These are phyloP conservation scores for Pseudogymnoascus sp. DNA, from an alignment of 2,329 filamentous ascomycete species.

Conservation along the genomic window DNA sequence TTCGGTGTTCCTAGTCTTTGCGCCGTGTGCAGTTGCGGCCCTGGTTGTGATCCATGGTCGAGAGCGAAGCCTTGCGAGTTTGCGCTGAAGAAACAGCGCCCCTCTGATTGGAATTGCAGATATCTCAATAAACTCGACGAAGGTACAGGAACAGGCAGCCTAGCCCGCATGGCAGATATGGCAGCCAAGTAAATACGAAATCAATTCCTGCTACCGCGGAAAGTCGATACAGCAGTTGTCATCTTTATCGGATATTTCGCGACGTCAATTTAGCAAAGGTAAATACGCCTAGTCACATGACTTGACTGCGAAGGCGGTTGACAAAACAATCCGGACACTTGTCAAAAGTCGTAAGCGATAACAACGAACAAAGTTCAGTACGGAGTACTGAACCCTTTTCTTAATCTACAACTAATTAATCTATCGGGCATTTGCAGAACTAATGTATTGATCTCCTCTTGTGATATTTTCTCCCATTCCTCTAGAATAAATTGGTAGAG, in stretches of 20 bases:
- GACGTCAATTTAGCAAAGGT: neutral
- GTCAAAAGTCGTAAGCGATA: too few relatives aligned
- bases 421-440: too few relatives aligned
- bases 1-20: conserved; percentile 12
- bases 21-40: conserved; percentile 12
- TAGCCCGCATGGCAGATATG: conserved; percentile 24
- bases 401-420: too few relatives aligned
- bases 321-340: too few relatives aligned
- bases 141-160: conserved; percentile 32
- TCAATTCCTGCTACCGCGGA: conserved; percentile 3
- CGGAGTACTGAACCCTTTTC: too few relatives aligned
- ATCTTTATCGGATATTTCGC: conserved; percentile 1
- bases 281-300: conserved; percentile 2
- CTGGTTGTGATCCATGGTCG: conserved; percentile 20
- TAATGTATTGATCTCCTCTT: too few relatives aligned
- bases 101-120: conserved; percentile 61
- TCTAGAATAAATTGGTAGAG: too few relatives aligned
- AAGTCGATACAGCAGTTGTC: neutral
- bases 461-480: too few relatives aligned
- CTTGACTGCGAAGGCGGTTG: too few relatives aligned
- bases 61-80: conserved; percentile 28
- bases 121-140: conserved; percentile 59
- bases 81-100: conserved; percentile 42
- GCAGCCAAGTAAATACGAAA: conserved; percentile 1
- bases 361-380: too few relatives aligned